phyloP scores from a whole-genome alignment of 345 rosid genomes.

The Camelina hispida region DNA sequence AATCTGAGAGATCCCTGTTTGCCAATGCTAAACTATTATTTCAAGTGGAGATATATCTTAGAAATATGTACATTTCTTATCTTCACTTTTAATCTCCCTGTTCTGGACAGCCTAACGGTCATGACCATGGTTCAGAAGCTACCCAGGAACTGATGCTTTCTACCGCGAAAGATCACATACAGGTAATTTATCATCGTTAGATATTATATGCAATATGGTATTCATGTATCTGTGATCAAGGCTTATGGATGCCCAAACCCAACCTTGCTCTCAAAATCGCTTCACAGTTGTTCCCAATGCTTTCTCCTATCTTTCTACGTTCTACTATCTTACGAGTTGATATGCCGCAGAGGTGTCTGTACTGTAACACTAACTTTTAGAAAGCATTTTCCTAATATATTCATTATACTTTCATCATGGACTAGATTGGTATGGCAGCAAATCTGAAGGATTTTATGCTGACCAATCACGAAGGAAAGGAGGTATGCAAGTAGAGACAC shows the following conservation, averaged over 20 bases:
- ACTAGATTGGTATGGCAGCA: conserved; percentile 88
- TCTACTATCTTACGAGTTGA: conserved; percentile 1
- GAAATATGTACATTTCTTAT: conserved; percentile 13
- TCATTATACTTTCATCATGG: conserved; percentile 13
- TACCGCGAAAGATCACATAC: conserved; percentile 80
- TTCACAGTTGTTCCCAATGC: neutral
- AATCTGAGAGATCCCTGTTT: conserved; percentile 7
- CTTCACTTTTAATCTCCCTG: conserved; percentile 23
- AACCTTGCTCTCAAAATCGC: conserved; percentile 8
- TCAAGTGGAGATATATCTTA: neutral
- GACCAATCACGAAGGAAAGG: conserved; percentile 65
- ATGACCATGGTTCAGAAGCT: conserved; percentile 80
- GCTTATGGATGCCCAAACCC: conserved; percentile 8
- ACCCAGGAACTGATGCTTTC: conserved; percentile 73
- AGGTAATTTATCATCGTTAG: conserved; percentile 53
- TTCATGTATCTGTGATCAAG: conserved; percentile 1
- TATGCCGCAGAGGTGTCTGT: neutral
- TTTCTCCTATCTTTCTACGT: neutral
- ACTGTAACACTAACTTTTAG: conserved; percentile 1
- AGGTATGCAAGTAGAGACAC: conserved; percentile 49
- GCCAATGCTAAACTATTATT: conserved; percentile 6
- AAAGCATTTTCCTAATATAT: neutral
- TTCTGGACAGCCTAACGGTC: conserved; percentile 73
- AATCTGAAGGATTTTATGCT: conserved; percentile 79
- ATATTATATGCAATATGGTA: neutral